Evolutionary conservation across 306 rosid species (phyloP), one percentile per base, ranked within the genome.

Genomic region (Alnus rubra): DNA sequence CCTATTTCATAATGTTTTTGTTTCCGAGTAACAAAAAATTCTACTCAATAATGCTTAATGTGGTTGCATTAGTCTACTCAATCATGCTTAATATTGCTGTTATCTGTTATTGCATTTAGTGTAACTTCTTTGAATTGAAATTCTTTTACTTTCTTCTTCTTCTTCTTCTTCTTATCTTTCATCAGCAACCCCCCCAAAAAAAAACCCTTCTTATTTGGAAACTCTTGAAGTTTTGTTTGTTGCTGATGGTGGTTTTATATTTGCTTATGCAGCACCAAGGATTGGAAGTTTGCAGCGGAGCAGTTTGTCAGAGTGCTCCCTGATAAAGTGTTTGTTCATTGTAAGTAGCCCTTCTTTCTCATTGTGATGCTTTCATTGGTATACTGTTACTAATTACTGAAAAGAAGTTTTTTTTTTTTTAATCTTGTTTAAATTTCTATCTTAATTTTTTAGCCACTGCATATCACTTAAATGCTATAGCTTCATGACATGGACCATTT

Each of bases 261-360:
- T 74, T 85, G 76, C 76, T 83, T 23, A 7, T 89, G 90, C 93
- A 96, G 99, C 76, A 71, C 87, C 11, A 76, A 89, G 0, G 99
- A 96, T 85, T 96, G 98, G 99, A 92, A 89, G 84, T 96, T 89
- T 82, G 99, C 91, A 12, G 93, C 98, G 0, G 98, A 91, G 86
- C 88, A 81, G 65, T 96, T 93, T 86, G 98, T 91, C 75, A 84
- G 90, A 83, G 80, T 78, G 78, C 92, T 86, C 59, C 97, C 97
- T 0, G 97, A 91, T 73, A 90, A 91, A 80, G 90, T 93, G 73
- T 87, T 91, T 82, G 98, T 93, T 84, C 98, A 93, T 75, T 89
- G 99, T 96, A 88, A 90, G 97, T 35, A 70, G 75, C 68, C 16
- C 55, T 48, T 12, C 45, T 53, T 68, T 48, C 65, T n/a, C 78